These are phyloP conservation scores for Glaciozyma martinii DNA, from an alignment of 768 basidiomycete genomes.

Conservation along the genomic window DNA sequence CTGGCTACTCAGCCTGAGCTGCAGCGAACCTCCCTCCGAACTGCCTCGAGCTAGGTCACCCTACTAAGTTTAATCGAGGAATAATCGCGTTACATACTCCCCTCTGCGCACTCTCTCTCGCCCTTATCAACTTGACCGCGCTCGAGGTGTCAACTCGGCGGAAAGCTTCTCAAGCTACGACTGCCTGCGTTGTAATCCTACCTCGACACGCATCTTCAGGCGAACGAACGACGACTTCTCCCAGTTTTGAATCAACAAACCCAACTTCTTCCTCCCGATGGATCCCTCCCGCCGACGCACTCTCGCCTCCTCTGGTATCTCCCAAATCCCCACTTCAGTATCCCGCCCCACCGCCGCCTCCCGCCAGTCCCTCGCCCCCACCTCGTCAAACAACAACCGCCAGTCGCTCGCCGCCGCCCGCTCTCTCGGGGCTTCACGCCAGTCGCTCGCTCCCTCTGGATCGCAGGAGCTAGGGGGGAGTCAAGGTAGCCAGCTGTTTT, in stretches of 20 bases:
- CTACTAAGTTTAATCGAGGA: too few relatives aligned
- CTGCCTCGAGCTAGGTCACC: not conserved
- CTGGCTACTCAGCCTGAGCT: not conserved
- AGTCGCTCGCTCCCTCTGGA: not conserved
- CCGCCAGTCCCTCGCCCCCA: constrained; percentile 15
- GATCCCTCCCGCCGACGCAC: constrained; percentile 21
- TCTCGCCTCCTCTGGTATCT: not conserved
- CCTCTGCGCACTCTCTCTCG: not conserved
- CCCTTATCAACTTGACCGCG: too few relatives aligned
- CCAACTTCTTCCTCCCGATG: constrained; percentile 5
- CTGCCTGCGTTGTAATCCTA: not conserved
- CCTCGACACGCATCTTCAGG: not conserved
- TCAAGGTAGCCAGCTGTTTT: constrained; percentile 15
- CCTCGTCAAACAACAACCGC: not conserved
- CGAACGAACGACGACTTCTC: not conserved
- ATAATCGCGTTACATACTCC: too few relatives aligned
- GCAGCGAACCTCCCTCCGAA: not conserved
- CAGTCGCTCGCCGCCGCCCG: constrained; percentile 9
- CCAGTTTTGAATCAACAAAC: constrained; percentile 5
- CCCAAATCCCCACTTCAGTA: constrained; percentile 20
- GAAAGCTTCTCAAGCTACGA: not conserved
- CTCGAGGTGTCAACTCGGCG: not conserved
- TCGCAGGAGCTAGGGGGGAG: too few relatives aligned
- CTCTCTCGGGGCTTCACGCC: constrained; percentile 1
- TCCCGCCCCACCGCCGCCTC: constrained; percentile 14